Evolutionary conservation across 73 alveolate genomes (phyloP), one percentile per base, ranked within the genome.

Genomic region (Tetrahymena malaccensis): DNA sequence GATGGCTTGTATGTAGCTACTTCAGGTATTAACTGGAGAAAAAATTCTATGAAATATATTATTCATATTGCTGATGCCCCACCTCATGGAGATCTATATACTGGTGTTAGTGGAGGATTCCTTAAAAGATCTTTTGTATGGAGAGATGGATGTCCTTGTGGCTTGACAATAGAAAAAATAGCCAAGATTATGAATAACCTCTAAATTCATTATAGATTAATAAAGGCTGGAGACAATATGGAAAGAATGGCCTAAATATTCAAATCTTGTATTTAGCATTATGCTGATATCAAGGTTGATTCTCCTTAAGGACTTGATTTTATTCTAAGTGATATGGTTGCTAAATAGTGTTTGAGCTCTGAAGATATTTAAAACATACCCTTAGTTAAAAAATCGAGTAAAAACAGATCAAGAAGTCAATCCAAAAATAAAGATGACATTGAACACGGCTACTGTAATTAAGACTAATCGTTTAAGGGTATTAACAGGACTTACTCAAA

Each of bases 11-110:
- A 97, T 95, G 98, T 94, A 85, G 98, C 98, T 4, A 96, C 96
- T 94, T 89, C 96, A 93, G 94, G 89, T 44, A 96, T 96, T 70
- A 50, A 96, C 34, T 98, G 99, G 99, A 98, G 99, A 96, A 97
- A 97, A 56, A 27, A 70, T 34, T 97, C 99, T 44, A 94, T 96
- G 94, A 98, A 98, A 98, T 94, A 96, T 94, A 85, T 98, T 70
- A 98, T 98, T 94, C 99, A 98, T 96, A 95, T 98, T 38, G 98
- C 99, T 55, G 99, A 98, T 95, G 97, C 99, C 44, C 99, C 99
- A 57, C 98, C 99, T 85, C 99, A 98, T 97, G 99, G 99, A 34
- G 85, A 95, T 43, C 85, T 85, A 21, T 95, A 50, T 89, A 93
- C 93, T 89, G 70, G 44, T 4, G 13, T 19, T 19, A 55, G 94